These are phyloP conservation scores for Ilex aquifolium DNA, from an alignment of 257 asterid species.

Conservation along the genomic window DNA sequence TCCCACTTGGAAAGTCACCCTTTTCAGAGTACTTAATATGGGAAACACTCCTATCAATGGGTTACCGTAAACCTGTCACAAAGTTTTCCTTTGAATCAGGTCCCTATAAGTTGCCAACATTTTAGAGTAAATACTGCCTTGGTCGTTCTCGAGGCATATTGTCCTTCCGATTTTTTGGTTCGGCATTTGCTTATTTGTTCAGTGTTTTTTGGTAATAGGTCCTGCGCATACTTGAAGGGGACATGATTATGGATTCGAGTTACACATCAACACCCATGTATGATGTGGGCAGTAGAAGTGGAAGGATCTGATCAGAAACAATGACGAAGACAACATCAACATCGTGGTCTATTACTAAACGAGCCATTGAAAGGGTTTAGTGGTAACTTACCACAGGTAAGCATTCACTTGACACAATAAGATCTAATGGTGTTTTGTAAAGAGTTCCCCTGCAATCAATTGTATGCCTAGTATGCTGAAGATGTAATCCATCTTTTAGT, in stretches of 20 bases:
- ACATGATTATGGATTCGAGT: neutral
- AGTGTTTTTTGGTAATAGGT: neutral
- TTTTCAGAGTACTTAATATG: too few relatives aligned
- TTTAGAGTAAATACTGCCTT: too few relatives aligned
- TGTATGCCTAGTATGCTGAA: too few relatives aligned
- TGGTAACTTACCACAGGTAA: neutral
- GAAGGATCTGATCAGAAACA: neutral
- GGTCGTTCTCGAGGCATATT: too few relatives aligned
- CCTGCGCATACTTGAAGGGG: conserved; percentile 1
- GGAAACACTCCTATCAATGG: too few relatives aligned
- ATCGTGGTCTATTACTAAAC: neutral
- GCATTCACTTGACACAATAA: neutral
- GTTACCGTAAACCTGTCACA: too few relatives aligned
- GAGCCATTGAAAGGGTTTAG: neutral
- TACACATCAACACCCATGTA: neutral
- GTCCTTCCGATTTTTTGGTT: too few relatives aligned
- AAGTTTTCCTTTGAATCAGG: too few relatives aligned
- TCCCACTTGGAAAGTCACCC: too few relatives aligned
- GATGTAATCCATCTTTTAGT: neutral
- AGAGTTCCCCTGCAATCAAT: neutral
- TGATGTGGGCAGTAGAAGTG: neutral
- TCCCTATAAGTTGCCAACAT: too few relatives aligned
- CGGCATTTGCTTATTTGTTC: too few relatives aligned
- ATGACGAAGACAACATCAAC: neutral
- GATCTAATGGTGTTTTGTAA: neutral